phyloP scores from a whole-genome alignment of 257 asterid species.

The Fraxinus excelsior region DNA sequence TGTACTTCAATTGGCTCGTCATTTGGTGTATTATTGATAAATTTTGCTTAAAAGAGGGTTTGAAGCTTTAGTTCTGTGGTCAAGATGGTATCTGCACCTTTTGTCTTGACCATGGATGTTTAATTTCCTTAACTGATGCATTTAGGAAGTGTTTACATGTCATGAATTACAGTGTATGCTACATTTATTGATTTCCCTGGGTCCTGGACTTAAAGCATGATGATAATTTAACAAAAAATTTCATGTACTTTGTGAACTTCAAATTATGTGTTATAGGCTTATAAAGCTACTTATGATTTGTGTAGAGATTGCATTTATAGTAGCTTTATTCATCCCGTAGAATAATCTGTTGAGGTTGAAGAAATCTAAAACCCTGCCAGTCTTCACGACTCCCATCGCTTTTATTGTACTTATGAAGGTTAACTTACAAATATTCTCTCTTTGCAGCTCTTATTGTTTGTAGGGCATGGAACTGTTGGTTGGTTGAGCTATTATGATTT shows the following conservation, averaged over 20 bases:
- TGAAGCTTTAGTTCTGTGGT: not conserved
- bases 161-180: not conserved
- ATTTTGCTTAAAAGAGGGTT: not conserved
- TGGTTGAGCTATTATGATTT: constrained; percentile 97
- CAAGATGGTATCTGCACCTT: not conserved
- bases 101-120: not conserved
- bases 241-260: not conserved
- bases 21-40: not conserved
- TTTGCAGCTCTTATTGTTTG: constrained; percentile 89
- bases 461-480: constrained; percentile 99
- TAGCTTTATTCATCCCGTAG: constrained; percentile 13
- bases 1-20: not conserved
- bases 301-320: not conserved
- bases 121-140: not conserved
- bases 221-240: not conserved
- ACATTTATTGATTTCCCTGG: not conserved
- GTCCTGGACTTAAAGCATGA: not conserved
- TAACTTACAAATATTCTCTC: constrained; percentile 13
- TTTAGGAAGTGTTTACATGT: too few species aligned
- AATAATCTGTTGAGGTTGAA: constrained; percentile 3
- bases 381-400: constrained; percentile 10
- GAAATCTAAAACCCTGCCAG: constrained; percentile 12
- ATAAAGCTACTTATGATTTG: not conserved
- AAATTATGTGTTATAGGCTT: not conserved
- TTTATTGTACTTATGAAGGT: constrained; percentile 16